Base-by-base conservation (phyloP, 2,329 filamentous ascomycete species). In the Scedosporium dehoogii region DNA sequence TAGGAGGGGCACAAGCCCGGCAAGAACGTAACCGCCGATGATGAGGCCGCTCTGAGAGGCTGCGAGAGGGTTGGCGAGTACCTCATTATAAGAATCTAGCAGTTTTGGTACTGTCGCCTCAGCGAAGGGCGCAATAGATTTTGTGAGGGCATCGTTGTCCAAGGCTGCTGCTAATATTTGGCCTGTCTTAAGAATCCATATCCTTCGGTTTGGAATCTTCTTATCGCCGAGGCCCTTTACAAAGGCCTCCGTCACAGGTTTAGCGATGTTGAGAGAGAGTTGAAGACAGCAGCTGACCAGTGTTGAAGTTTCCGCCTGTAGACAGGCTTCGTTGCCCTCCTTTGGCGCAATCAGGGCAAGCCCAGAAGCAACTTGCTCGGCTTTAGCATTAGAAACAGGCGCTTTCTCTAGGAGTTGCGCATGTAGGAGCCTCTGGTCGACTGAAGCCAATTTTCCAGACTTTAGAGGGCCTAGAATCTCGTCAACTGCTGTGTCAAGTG, bases 191-290 rank as follows among this genome's bases (percentile, higher is more conserved):
- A 94, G 78, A 60, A 91, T 81, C 94, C 94, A 99, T 23, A 91
- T 76, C 65, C 88, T 90, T 29, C 90, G 87, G 61, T 90, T 84
- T 5, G 86, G 81, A 1, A 89, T 77, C 68, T 92, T 91, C 75
- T 97, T 99, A 67, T 99, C 94, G 6, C 81, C 80, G 53, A 96
- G 79, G 1, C 93, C 94, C 74, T 96, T 97, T 29, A 82, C 76
- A 67, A 96, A 87, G 1, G 85, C 80, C 69, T 93, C 91, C 1
- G 86, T 73, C 2, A 88, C 81, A 4, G 85, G 72, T 67, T 89
- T 89, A 10, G 89, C 85, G 16, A 92, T 71, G 42, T 86, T 80
- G 1, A 80, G 73, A 25, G 79, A 82, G 44, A 89, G 78, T 69
- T 82, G 84, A 10, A 77, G 75, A 41, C 88, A 76, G 68, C 90